phyloP scores from a whole-genome alignment of 306 rosid species.

The Trifolium fragiferum region DNA sequence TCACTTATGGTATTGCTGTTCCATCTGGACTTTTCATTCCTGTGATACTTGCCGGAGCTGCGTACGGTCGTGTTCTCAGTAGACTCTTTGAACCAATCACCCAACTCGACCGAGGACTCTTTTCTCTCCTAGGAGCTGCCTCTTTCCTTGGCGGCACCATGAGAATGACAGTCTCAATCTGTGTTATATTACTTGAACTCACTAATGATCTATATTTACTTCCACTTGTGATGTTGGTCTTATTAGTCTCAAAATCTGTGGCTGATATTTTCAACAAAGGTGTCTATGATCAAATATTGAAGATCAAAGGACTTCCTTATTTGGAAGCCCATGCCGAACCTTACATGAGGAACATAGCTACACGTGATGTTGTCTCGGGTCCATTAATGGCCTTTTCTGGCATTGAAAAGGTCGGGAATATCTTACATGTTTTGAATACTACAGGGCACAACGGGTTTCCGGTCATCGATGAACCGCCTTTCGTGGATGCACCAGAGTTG shows the following conservation, averaged over 20 bases:
- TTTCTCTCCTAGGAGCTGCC: conserved; percentile 91
- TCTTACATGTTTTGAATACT: conserved; percentile 61
- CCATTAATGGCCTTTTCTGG: conserved; percentile 73
- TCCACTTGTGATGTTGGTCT: conserved; percentile 84
- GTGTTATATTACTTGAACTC: conserved; percentile 92
- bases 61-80: conserved; percentile 83
- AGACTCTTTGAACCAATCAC: conserved; percentile 61
- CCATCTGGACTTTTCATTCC: conserved; percentile 98
- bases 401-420: conserved; percentile 68
- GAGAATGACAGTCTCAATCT: conserved; percentile 97
- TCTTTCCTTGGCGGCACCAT: conserved; percentile 96
- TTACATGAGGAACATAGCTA: conserved; percentile 73
- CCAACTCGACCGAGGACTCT: conserved; percentile 70
- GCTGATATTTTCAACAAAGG: conserved; percentile 87
- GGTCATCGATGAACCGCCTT: conserved; percentile 89
- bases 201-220: conserved; percentile 90
- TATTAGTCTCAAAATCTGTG: conserved; percentile 75
- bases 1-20: conserved; percentile 91
- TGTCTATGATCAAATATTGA: conserved; percentile 83
- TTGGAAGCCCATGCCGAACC: conserved; percentile 93
- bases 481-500: conserved; percentile 65
- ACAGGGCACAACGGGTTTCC: conserved; percentile 93
- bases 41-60: conserved; percentile 92
- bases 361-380: conserved; percentile 84
- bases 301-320: conserved; percentile 83